A percentile compares a stretch with the other conserved stretches of the same genome.
Evolutionary conservation across 2,329 filamentous ascomycete species (phyloP).

Genomic region (Cercospora sojina): DNA sequence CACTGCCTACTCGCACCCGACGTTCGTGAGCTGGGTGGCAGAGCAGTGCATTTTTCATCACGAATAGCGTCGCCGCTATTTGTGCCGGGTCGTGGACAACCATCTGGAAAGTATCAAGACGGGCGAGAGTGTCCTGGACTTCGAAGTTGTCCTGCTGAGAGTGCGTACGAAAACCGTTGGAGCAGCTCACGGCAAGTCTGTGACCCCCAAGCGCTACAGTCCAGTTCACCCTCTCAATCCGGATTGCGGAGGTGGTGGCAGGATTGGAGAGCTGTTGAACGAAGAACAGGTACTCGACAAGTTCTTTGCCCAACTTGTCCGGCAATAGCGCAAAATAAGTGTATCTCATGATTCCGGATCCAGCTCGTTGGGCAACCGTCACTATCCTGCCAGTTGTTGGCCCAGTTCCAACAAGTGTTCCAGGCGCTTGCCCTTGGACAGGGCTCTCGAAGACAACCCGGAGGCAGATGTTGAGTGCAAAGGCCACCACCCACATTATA

Average conservation of each 20-base stretch:
- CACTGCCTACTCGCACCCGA: not conserved
- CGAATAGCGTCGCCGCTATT: not conserved
- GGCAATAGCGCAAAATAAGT: not conserved
- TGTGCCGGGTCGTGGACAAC: not conserved
- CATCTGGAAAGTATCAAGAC: not conserved
- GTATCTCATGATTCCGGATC: not conserved
- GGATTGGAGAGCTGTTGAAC: not conserved
- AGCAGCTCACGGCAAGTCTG: not conserved
- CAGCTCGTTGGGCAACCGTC: not conserved
- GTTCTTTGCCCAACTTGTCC: not conserved
- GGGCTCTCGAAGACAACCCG: not conserved
- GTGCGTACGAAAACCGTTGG: not conserved
- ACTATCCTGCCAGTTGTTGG: not conserved
- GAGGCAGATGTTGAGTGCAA: not conserved
- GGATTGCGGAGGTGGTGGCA: not conserved
- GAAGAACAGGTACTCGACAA: not conserved
- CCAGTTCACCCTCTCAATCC: not conserved
- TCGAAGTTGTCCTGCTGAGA: not conserved
- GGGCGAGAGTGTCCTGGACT: not conserved
- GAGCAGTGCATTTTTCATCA: not conserved
- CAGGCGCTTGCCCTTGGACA: not conserved
- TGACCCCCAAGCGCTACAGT: not conserved
- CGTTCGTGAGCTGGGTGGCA: not conserved
- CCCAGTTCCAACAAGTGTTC: not conserved
- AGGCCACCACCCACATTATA: not conserved